These are phyloP conservation scores for Didymella arachidicola DNA, from an alignment of 2,329 filamentous ascomycete species.

Conservation along the genomic window DNA sequence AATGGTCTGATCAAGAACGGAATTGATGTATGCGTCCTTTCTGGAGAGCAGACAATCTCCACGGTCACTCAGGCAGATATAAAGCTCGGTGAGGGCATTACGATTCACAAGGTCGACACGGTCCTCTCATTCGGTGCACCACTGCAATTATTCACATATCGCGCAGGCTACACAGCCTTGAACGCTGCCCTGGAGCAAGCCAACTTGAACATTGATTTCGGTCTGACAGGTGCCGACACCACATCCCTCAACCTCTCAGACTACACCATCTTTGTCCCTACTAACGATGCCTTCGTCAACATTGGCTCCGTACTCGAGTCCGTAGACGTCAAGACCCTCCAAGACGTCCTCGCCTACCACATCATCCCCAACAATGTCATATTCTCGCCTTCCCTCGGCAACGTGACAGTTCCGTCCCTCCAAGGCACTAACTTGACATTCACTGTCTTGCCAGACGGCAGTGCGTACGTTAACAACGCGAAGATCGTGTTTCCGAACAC, in stretches of 20 bases:
- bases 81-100: conserved; percentile 37
- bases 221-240: conserved; percentile 23
- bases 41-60: conserved; percentile 59
- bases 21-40: conserved; percentile 57
- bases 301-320: conserved; percentile 47
- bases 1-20: conserved; percentile 56
- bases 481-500: conserved; percentile 33
- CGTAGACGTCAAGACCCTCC: conserved; percentile 30
- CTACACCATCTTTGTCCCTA: conserved; percentile 81
- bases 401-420: conserved; percentile 33
- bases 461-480: conserved; percentile 38
- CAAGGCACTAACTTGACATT: conserved; percentile 35
- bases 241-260: conserved; percentile 58
- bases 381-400: conserved; percentile 37
- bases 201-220: conserved; percentile 33
- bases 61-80: conserved; percentile 55
- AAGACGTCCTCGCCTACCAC: conserved; percentile 38
- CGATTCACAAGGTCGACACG: conserved; percentile 39
- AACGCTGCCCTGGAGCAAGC: conserved; percentile 34
- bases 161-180: conserved; percentile 36
- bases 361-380: conserved; percentile 39
- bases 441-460: conserved; percentile 35
- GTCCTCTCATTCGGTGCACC: conserved; percentile 38
- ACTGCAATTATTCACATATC: conserved; percentile 39
- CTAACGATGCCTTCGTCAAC: conserved; percentile 74